Percentiles rank a stretch among this genome's conserved stretches.
Conservation (phyloP, 2,329 filamentous ascomycete genomes). For the Geosmithia morbida region DNA sequence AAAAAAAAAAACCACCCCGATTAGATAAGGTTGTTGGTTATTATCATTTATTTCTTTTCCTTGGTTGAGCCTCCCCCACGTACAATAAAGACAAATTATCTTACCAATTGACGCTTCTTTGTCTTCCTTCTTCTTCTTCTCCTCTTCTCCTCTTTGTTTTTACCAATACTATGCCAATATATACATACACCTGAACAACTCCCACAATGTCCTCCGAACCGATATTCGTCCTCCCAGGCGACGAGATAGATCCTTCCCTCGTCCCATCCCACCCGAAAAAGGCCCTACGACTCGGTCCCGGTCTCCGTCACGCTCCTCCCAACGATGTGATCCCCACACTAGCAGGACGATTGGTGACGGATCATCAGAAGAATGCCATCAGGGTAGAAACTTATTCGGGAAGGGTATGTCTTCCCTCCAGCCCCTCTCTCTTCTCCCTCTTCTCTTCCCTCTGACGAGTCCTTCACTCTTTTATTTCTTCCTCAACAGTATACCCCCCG, state of each 20-base stretch:
- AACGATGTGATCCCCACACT: constrained; percentile 55
- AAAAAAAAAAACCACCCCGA: no score
- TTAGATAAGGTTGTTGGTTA: no score
- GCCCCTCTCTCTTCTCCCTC: background rate
- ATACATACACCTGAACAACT: no score
- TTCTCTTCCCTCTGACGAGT: background rate
- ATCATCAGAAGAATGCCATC: constrained; percentile 60
- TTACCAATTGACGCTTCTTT: no score
- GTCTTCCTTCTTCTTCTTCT: no score
- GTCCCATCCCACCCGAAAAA: constrained; percentile 56
- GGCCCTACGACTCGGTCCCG: constrained; percentile 69
- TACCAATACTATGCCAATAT: no score
- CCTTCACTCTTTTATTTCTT: background rate
- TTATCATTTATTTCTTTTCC: no score
- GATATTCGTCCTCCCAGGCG: constrained; percentile 70
- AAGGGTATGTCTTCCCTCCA: constrained; percentile 33
- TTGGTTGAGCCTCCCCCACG: no score
- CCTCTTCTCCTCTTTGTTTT: no score
- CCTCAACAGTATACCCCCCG: constrained; percentile 73
- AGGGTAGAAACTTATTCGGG: constrained; percentile 62
- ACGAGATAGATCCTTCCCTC: constrained; percentile 48
- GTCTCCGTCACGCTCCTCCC: constrained; percentile 70
- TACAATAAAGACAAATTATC: no score
- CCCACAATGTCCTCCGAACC: constrained; percentile 22
- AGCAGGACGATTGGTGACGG: constrained; percentile 50